A percentile compares a stretch with the other conserved stretches of the same genome.
Conservation (phyloP, 2,329 filamentous ascomycete genomes). For the Pseudocercospora crystallina region DNA sequence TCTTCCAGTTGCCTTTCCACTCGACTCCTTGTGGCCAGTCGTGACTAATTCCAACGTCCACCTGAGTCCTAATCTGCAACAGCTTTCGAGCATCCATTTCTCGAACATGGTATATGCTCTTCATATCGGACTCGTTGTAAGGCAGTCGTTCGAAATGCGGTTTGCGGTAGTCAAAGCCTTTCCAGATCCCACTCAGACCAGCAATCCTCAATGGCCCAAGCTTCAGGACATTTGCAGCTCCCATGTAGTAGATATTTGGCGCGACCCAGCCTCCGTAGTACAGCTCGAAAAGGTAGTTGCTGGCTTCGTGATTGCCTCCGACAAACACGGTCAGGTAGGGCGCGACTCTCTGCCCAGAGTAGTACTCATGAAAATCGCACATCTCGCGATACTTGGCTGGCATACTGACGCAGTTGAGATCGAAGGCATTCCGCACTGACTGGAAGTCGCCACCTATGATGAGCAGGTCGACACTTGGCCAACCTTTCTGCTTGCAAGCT, state of each 20-base stretch:
- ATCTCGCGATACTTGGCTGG: slow-evolving; percentile 83
- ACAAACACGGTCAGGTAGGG: slow-evolving; percentile 92
- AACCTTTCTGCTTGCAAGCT: slow-evolving; percentile 68
- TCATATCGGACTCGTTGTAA: slow-evolving; percentile 73
- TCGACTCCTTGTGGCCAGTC: slow-evolving; percentile 92
- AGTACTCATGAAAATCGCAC: slow-evolving; percentile 93
- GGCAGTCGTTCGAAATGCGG: slow-evolving; percentile 83
- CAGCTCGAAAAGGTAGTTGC: slow-evolving; percentile 84
- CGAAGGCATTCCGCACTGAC: slow-evolving; percentile 82
- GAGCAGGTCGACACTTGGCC: slow-evolving; percentile 80
- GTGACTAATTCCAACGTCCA: slow-evolving; percentile 89
- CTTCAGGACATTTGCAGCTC: slow-evolving; percentile 83
- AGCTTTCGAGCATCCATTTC: slow-evolving; percentile 91
- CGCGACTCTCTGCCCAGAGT: slow-evolving; percentile 72
- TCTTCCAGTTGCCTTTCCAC: slow-evolving; percentile 67
- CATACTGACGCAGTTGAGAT: slow-evolving; percentile 86
- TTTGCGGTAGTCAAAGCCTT: slow-evolving; percentile 81
- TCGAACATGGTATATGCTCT: slow-evolving; percentile 83
- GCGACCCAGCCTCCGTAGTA: slow-evolving; percentile 97
- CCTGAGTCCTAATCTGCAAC: slow-evolving; percentile 77
- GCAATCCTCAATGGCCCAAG: slow-evolving; percentile 84
- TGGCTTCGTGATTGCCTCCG: slow-evolving; percentile 92
- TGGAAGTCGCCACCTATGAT: slow-evolving; percentile 98
- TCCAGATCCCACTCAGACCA: slow-evolving; percentile 92
- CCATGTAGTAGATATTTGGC: slow-evolving; percentile 95